Conservation (phyloP, 371 early-diverging fungal genomes). For the Homolaphlyctis polyrhiza region DNA sequence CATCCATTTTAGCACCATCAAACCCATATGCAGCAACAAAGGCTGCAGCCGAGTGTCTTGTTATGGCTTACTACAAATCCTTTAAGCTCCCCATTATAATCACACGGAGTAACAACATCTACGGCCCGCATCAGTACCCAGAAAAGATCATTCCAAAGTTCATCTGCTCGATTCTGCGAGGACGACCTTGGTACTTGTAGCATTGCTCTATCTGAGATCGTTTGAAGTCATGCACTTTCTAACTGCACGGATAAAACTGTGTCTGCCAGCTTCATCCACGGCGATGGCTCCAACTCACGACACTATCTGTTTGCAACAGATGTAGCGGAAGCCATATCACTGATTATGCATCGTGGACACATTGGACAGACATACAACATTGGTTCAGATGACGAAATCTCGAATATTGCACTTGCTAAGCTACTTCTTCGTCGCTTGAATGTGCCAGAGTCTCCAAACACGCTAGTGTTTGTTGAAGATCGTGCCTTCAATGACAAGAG, state of each 20-base stretch:
- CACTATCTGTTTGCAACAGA: conserved; percentile 78
- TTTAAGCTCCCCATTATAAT: conserved; percentile 79
- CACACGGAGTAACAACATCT: conserved; percentile 81
- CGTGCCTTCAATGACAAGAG: conserved; percentile 76
- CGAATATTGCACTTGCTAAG: conserved; percentile 66
- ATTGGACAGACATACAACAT: conserved; percentile 82
- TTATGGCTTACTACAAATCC: conserved; percentile 73
- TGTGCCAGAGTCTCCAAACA: conserved; percentile 1
- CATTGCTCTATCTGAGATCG: not conserved
- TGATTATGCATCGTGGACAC: conserved; percentile 59
- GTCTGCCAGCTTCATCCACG: conserved; percentile 63
- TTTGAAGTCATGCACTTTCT: not conserved
- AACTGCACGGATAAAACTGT: not conserved
- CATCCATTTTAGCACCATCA: conserved; percentile 65
- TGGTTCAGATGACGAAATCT: conserved; percentile 69
- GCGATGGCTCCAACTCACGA: conserved; percentile 71
- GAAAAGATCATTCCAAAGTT: conserved; percentile 88
- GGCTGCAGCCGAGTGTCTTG: conserved; percentile 83
- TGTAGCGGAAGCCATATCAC: conserved; percentile 68
- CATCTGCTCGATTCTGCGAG: conserved; percentile 63
- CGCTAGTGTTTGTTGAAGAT: conserved; percentile 57
- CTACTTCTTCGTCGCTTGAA: conserved; percentile 40
- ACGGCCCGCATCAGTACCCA: conserved; percentile 82
- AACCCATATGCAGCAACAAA: conserved; percentile 89
- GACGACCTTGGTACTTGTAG: conserved; percentile 47